Percentiles rank a stretch among this genome's conserved stretches.
Conservation (phyloP, 345 rosid species). For the Syzygium aqueum region DNA sequence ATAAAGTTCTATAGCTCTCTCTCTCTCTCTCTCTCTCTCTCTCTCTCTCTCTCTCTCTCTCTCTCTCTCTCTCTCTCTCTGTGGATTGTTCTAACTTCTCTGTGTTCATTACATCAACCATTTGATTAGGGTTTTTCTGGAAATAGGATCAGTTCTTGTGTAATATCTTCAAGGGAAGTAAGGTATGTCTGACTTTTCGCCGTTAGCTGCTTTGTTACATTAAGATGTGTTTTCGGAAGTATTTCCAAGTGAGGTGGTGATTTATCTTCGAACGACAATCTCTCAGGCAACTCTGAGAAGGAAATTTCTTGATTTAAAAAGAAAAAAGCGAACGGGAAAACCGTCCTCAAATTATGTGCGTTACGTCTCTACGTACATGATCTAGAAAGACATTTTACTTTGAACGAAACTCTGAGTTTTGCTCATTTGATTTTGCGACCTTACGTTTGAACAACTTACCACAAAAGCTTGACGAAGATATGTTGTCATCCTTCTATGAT, state of each 20-base stretch:
- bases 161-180: background rate
- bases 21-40: background rate
- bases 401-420: background rate
- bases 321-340: background rate
- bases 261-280: background rate
- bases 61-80: background rate
- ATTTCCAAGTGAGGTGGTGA: background rate
- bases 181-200: background rate
- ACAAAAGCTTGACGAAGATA: background rate
- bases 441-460: background rate
- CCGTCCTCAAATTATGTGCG: background rate
- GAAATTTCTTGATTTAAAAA: background rate
- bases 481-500: background rate
- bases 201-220: background rate
- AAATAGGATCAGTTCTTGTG: background rate
- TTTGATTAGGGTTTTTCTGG: background rate
- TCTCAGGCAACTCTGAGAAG: background rate
- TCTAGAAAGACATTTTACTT: background rate
- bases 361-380: background rate
- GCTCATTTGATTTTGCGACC: background rate
- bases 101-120: background rate
- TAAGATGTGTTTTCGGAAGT: background rate
- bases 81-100: background rate
- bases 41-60: background rate
- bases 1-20: background rate